A percentile compares a stretch with the other conserved stretches of the same genome.
Evolutionary conservation across 1,139 yeast genomes (phyloP).

Genomic region (Arxiozyma bovina): DNA sequence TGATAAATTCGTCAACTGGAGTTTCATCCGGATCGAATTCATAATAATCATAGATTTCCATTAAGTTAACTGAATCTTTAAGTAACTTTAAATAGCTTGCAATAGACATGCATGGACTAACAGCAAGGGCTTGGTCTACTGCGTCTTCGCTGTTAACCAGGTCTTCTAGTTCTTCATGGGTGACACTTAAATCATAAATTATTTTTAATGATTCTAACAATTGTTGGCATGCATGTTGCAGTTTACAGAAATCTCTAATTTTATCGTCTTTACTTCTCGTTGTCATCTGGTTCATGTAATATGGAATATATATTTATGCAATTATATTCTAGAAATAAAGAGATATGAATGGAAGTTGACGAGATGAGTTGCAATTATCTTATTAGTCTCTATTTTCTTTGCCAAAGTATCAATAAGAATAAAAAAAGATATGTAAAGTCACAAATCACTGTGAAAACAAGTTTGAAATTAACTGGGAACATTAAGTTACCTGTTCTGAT

Average conservation of each 20-base stretch:
- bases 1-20: slow-evolving; percentile 8
- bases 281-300: background rate
- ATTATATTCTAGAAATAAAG: no score
- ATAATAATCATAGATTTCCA: slow-evolving; percentile 5
- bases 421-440: no score
- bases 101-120: slow-evolving; percentile 10
- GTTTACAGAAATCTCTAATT: slow-evolving; percentile 10
- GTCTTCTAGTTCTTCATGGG: slow-evolving; percentile 3
- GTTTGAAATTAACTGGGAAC: background rate
- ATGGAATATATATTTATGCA: background rate
- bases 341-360: background rate
- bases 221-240: slow-evolving; percentile 10
- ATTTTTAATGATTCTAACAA: slow-evolving; percentile 9
- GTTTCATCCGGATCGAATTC: slow-evolving; percentile 9
- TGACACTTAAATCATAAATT: slow-evolving; percentile 7
- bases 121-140: slow-evolving; percentile 8
- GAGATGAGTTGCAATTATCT: background rate
- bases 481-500: background rate
- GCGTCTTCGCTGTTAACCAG: slow-evolving; percentile 4
- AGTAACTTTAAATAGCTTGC: slow-evolving; percentile 8
- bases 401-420: background rate
- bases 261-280: background rate
- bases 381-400: background rate
- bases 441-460: no score
- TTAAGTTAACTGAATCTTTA: slow-evolving; percentile 4